Evolutionary conservation across 169 alveolate species (phyloP), one percentile per base, ranked within the genome.

Genomic region (Amoebophrya sp.): DNA sequence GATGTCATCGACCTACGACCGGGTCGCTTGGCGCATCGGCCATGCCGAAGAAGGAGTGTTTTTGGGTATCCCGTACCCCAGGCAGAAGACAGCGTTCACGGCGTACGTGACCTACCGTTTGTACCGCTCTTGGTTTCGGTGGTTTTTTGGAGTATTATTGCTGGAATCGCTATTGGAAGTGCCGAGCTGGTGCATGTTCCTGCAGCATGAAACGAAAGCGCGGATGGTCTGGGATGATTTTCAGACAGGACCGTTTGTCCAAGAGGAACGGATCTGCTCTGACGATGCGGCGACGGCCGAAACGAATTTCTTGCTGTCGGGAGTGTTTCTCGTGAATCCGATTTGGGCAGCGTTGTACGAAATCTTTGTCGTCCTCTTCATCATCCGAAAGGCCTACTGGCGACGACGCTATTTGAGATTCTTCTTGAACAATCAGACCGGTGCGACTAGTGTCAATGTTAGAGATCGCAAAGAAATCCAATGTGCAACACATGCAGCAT

Each of bases 1-100:
- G n/a, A n/a, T n/a, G n/a, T n/a, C n/a, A n/a, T n/a, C 83, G 83
- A 18, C n/a, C 83, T 65, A 65, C 83, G 83, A 65, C 33, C 83
- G 18, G 83, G 83, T 65, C 83, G 83, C 83, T 29, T 65, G 83
- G 83, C 83, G 83, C 33, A 36, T 65, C 2, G 83, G 83, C 36
- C 83, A 65, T 36, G 83, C 83, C 39, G 83, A 65, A 36, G 83
- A 65, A 36, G 83, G 83, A 1, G 83, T 65, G 2, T 65, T 65
- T 36, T 29, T 65, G 83, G 38, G 38, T 36, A 36, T 65, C 2
- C 83, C 83, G 83, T 65, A 65, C 83, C 83, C 83, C 39, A 6
- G 26, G 26, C 39, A 65, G 2, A 1, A 36, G 83, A 12, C 2
- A 6, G 83, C 83, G 0, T 65, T 65, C 26, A 26, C 33, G 2